Evolutionary conservation across 179 eudicot species (phyloP).

Genomic region (Beta macrorhiza): DNA sequence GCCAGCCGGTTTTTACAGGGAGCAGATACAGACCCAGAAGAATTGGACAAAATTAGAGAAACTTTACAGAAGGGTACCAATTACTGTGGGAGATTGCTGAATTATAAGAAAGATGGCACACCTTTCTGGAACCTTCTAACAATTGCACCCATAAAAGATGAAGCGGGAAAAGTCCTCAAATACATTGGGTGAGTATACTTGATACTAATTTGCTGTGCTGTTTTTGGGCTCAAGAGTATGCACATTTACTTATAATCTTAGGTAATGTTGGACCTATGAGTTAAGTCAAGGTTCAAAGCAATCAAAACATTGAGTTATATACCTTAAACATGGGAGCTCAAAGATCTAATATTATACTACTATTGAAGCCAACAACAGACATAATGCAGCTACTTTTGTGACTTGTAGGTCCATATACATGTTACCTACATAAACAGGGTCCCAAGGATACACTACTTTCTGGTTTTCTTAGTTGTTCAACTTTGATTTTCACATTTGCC

Average conservation of each 20-base stretch:
- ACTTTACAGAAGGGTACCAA: slow-evolving; percentile 56
- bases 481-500: no score
- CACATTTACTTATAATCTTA: not conserved
- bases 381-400: slow-evolving; percentile 8
- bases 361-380: not conserved
- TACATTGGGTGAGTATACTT: slow-evolving; percentile 65
- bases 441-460: not conserved
- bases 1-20: slow-evolving; percentile 91
- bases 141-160: slow-evolving; percentile 91
- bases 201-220: not conserved
- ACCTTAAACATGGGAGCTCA: not conserved
- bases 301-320: not conserved
- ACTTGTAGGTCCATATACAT: slow-evolving; percentile 1
- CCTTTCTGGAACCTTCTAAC: slow-evolving; percentile 97
- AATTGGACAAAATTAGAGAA: slow-evolving; percentile 81
- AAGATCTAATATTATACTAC: not conserved
- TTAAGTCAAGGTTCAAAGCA: not conserved
- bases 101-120: slow-evolving; percentile 94
- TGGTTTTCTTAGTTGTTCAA: no score
- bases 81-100: slow-evolving; percentile 87
- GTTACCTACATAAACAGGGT: slow-evolving; percentile 3
- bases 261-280: not conserved
- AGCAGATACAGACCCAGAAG: slow-evolving; percentile 75
- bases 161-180: slow-evolving; percentile 74
- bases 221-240: not conserved